Conservation (phyloP, 805 yeast genomes). For the Yarrowia divulgata region DNA sequence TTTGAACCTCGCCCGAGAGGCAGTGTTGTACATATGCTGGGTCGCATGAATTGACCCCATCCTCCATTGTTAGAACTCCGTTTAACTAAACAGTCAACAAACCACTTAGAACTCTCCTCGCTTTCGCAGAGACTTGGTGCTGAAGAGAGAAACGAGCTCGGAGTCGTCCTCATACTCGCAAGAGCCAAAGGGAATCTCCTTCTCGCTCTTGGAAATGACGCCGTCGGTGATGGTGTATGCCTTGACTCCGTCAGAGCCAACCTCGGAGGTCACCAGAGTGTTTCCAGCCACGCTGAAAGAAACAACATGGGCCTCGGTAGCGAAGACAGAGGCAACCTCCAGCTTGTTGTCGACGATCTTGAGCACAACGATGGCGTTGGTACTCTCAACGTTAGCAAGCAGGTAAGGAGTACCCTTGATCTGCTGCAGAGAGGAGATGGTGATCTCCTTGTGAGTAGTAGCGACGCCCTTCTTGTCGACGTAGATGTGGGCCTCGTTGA, state of each 20-base stretch:
- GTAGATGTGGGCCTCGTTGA: slow-evolving; percentile 65
- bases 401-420: slow-evolving; percentile 49
- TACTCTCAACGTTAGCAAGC: slow-evolving; percentile 47
- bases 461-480: slow-evolving; percentile 46
- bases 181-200: slow-evolving; percentile 44
- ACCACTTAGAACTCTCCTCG: slow-evolving; percentile 59
- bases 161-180: slow-evolving; percentile 47
- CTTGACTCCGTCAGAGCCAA: slow-evolving; percentile 44
- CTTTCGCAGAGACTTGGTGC: slow-evolving; percentile 60
- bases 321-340: slow-evolving; percentile 46
- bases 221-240: slow-evolving; percentile 45
- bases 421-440: slow-evolving; percentile 48
- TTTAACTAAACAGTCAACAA: not conserved
- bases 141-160: slow-evolving; percentile 59
- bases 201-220: slow-evolving; percentile 43
- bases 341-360: slow-evolving; percentile 44
- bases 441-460: slow-evolving; percentile 40
- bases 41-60: not conserved
- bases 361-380: slow-evolving; percentile 47
- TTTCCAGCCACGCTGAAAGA: slow-evolving; percentile 40
- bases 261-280: slow-evolving; percentile 41
- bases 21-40: slow-evolving; percentile 29
- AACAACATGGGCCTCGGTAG: slow-evolving; percentile 46
- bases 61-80: slow-evolving; percentile 16
- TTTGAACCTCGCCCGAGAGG: not conserved